Conservation (phyloP, 768 basidiomycete species). For the Lactarius quietus region DNA sequence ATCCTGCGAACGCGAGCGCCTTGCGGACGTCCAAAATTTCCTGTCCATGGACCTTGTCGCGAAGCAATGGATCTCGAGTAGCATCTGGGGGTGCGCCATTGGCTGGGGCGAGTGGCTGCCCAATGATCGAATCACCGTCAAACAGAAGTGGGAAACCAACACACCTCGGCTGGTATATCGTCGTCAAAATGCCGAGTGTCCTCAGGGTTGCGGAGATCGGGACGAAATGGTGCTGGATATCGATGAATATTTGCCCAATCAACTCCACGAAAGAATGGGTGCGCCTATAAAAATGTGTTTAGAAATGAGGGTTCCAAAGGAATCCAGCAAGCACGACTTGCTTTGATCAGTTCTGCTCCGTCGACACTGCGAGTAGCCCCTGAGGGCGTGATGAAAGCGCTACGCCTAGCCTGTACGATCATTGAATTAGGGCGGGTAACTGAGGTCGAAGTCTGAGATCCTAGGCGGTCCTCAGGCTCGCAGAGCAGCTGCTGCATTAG, state of each 20-base stretch:
- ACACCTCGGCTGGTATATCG: constrained; percentile 88
- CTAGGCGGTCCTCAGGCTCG: constrained; percentile 93
- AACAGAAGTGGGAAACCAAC: constrained; percentile 20
- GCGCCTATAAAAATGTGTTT: constrained; percentile 46
- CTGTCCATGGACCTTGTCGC: constrained; percentile 79
- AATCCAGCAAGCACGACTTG: constrained; percentile 30
- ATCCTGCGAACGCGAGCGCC: constrained; percentile 85
- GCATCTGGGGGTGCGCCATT: constrained; percentile 81
- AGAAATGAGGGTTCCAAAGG: constrained; percentile 32
- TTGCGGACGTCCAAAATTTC: constrained; percentile 89
- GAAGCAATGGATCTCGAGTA: constrained; percentile 85
- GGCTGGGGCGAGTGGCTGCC: constrained; percentile 81
- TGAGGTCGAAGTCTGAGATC: constrained; percentile 65
- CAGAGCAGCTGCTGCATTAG: constrained; percentile 88
- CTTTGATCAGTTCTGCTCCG: constrained; percentile 79
- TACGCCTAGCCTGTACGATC: constrained; percentile 69
- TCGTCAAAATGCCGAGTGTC: constrained; percentile 96
- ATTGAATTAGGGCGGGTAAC: constrained; percentile 74
- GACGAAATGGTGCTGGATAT: constrained; percentile 62
- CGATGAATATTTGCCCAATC: constrained; percentile 87
- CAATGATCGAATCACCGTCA: constrained; percentile 35
- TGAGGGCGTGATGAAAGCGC: constrained; percentile 56
- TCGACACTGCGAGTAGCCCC: constrained; percentile 56
- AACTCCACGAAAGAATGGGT: constrained; percentile 88
- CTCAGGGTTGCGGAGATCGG: constrained; percentile 73